phyloP scores from a whole-genome alignment of 179 eudicot genomes.

The Vitellaria paradoxa region DNA sequence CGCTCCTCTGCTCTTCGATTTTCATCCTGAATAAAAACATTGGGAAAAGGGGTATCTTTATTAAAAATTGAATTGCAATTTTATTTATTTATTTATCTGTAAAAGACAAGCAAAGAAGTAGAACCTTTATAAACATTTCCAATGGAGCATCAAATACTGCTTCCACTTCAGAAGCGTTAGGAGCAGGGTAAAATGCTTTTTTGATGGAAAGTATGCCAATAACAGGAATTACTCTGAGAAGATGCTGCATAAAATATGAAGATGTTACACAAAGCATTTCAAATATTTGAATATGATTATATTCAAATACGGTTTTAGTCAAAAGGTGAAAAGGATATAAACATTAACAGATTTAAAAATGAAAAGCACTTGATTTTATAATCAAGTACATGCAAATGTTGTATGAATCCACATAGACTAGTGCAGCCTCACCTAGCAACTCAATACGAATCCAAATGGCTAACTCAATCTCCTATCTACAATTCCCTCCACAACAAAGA shows the following conservation, averaged over 20 bases:
- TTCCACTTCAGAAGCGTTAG: conserved; percentile 75
- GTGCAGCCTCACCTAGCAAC: background rate
- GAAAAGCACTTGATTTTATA: background rate
- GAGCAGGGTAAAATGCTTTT: conserved; percentile 62
- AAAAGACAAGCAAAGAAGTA: background rate
- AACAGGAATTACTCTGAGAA: conserved; percentile 83
- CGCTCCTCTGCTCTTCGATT: conserved; percentile 72
- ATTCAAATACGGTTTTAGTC: background rate
- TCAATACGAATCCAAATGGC: background rate
- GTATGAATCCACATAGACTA: background rate
- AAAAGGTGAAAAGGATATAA: background rate
- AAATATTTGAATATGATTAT: background rate
- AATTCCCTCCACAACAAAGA: background rate
- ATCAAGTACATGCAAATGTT: background rate
- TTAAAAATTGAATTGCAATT: background rate
- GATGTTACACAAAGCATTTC: background rate
- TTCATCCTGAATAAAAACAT: conserved; percentile 60
- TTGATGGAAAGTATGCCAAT: conserved; percentile 69
- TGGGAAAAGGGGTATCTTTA: background rate
- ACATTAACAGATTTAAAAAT: background rate
- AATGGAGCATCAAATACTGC: conserved; percentile 83
- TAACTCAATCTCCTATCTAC: background rate
- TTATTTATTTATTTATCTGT: background rate
- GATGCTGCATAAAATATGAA: conserved; percentile 61
- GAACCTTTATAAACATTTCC: conserved; percentile 93